Conservation (phyloP, 2,329 filamentous ascomycete genomes). For the Coleophoma cylindrospora region DNA sequence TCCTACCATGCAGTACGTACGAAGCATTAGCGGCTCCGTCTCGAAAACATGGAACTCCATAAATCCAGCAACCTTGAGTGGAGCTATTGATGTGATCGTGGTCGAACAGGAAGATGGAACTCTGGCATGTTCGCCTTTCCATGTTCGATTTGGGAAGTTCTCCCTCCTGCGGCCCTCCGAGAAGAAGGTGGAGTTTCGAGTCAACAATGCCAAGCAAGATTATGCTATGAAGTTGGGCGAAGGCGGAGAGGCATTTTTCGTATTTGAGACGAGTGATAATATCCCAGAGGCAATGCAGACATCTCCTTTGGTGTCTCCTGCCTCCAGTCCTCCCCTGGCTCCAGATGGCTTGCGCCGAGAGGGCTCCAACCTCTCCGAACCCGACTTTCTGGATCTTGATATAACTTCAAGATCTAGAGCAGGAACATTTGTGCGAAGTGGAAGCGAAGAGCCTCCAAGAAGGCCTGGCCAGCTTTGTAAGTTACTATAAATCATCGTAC, state of each 20-base stretch:
- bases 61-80: conserved; percentile 94
- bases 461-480: conserved; percentile 25
- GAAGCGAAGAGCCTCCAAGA: conserved; percentile 36
- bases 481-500: conserved; percentile 1
- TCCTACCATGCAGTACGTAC: conserved; percentile 88
- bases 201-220: conserved; percentile 87
- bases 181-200: conserved; percentile 97
- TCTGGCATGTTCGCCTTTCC: conserved; percentile 91
- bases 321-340: conserved; percentile 70
- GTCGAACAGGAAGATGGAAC: conserved; percentile 92
- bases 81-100: conserved; percentile 97
- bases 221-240: conserved; percentile 99
- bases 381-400: conserved; percentile 63
- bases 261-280: conserved; percentile 89
- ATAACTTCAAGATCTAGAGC: conserved; percentile 33
- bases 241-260: conserved; percentile 96
- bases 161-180: conserved; percentile 90
- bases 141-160: conserved; percentile 98
- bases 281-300: conserved; percentile 95
- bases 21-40: conserved; percentile 90
- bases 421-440: conserved; percentile 36
- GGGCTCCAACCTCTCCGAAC: conserved; percentile 50
- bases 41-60: conserved; percentile 99
- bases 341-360: conserved; percentile 26
- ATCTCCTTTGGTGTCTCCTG: conserved; percentile 86